These are phyloP conservation scores for Silene conica DNA, from an alignment of 148 eudicot species.

Conservation along the genomic window DNA sequence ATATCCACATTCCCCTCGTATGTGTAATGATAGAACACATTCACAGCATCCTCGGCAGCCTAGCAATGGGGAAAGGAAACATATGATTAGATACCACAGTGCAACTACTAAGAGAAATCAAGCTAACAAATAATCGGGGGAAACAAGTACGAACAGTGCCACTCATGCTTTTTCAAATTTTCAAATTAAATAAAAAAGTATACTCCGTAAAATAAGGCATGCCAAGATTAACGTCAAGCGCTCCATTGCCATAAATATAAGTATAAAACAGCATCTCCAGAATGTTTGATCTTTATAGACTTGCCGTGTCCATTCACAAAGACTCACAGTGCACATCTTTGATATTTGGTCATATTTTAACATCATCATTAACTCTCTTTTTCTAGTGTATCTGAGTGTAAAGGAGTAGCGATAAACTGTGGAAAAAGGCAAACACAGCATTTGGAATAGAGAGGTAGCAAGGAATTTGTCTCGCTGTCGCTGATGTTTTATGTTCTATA, in stretches of 20 bases:
- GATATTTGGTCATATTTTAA: too few species aligned
- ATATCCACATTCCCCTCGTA: slow-evolving; percentile 97
- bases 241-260: too few species aligned
- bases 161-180: not conserved
- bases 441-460: not conserved
- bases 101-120: slow-evolving; percentile 10
- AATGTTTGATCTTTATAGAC: not conserved
- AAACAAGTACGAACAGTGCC: not conserved
- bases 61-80: slow-evolving; percentile 32
- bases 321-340: not conserved
- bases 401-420: not conserved
- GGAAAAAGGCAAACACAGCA: not conserved
- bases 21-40: slow-evolving; percentile 96
- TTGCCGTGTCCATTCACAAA: not conserved
- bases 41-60: slow-evolving; percentile 98
- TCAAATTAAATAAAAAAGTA: not conserved
- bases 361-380: too few species aligned
- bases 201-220: too few species aligned
- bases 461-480: not conserved
- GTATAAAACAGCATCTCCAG: too few species aligned
- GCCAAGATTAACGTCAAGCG: too few species aligned
- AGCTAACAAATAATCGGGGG: not conserved
- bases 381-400: too few species aligned
- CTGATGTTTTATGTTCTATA: not conserved
- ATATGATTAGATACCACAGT: slow-evolving; percentile 11